Percentiles rank a stretch among this genome's conserved stretches.
These are phyloP conservation scores for Punica granatum DNA, from an alignment of 345 rosid genomes.

Conservation along the genomic window DNA sequence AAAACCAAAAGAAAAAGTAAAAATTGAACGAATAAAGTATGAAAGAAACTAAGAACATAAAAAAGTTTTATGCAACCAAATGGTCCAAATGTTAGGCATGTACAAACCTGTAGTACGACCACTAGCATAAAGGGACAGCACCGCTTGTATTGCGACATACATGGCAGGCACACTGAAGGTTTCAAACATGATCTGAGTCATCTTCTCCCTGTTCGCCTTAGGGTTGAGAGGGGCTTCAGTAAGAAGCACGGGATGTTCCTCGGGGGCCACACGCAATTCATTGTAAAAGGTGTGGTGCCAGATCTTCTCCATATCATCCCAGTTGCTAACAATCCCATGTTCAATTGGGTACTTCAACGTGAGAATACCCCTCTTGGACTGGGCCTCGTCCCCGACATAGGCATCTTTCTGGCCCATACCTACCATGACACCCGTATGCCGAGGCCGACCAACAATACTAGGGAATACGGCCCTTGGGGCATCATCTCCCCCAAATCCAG, in stretches of 20 bases:
- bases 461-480: slow-evolving; percentile 20
- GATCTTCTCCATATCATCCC: slow-evolving; percentile 25
- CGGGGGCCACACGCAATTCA: slow-evolving; percentile 15
- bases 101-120: slow-evolving; percentile 17
- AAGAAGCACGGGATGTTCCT: slow-evolving; percentile 25
- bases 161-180: slow-evolving; percentile 19
- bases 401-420: slow-evolving; percentile 17
- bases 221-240: slow-evolving; percentile 26
- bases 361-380: slow-evolving; percentile 18
- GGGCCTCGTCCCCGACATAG: slow-evolving; percentile 20
- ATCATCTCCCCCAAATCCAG: slow-evolving; percentile 29
- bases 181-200: slow-evolving; percentile 24
- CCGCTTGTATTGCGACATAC: slow-evolving; percentile 20
- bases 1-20: too few species aligned
- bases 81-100: background rate
- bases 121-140: slow-evolving; percentile 20
- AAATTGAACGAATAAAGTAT: background rate
- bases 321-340: slow-evolving; percentile 17
- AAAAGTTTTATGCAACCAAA: background rate
- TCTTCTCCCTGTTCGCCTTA: slow-evolving; percentile 22
- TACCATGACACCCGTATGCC: slow-evolving; percentile 12
- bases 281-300: slow-evolving; percentile 18
- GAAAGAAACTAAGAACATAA: background rate
- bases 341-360: slow-evolving; percentile 15
- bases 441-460: slow-evolving; percentile 17